Conservation (phyloP, 2,329 filamentous ascomycete species). For the Pseudogymnoascus pannorum region DNA sequence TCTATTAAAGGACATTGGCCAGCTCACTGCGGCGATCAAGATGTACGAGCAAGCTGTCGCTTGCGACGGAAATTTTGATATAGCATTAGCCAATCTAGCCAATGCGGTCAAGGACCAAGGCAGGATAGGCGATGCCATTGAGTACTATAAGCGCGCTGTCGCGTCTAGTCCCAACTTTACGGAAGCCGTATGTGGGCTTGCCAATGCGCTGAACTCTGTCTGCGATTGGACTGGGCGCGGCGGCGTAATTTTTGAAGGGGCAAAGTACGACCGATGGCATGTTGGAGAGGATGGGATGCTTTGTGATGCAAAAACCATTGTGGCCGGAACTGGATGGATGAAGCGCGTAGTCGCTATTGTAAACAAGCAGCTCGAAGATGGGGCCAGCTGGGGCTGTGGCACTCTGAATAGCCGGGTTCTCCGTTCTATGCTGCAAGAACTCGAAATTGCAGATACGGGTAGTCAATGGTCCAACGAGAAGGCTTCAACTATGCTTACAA, state of each 20-base stretch:
- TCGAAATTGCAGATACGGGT: slow-evolving; percentile 28
- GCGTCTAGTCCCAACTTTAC: slow-evolving; percentile 90
- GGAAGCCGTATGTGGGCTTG: slow-evolving; percentile 91
- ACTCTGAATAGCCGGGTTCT: slow-evolving; percentile 52
- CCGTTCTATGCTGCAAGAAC: slow-evolving; percentile 31
- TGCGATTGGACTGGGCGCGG: slow-evolving; percentile 91
- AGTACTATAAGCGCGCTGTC: slow-evolving; percentile 86
- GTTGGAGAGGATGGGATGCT: slow-evolving; percentile 80
- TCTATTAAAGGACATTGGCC: slow-evolving; percentile 90
- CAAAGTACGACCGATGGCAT: slow-evolving; percentile 83
- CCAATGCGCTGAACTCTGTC: slow-evolving; percentile 91
- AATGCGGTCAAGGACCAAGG: slow-evolving; percentile 98
- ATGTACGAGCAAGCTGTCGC: slow-evolving; percentile 96
- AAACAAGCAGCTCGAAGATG: slow-evolving; percentile 76
- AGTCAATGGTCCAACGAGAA: slow-evolving; percentile 29
- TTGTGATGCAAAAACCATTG: slow-evolving; percentile 58
- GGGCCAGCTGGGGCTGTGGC: slow-evolving; percentile 77
- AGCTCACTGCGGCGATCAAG: slow-evolving; percentile 80
- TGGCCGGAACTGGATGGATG: slow-evolving; percentile 69
- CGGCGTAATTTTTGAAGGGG: slow-evolving; percentile 67
- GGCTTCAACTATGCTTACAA: slow-evolving; percentile 28
- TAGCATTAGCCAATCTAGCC: slow-evolving; percentile 89
- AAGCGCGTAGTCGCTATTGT: slow-evolving; percentile 88
- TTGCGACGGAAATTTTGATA: slow-evolving; percentile 93
- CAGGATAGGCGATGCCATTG: slow-evolving; percentile 82